These are phyloP conservation scores for Martiniozyma abietophila DNA, from an alignment of 805 yeast species.

Conservation along the genomic window DNA sequence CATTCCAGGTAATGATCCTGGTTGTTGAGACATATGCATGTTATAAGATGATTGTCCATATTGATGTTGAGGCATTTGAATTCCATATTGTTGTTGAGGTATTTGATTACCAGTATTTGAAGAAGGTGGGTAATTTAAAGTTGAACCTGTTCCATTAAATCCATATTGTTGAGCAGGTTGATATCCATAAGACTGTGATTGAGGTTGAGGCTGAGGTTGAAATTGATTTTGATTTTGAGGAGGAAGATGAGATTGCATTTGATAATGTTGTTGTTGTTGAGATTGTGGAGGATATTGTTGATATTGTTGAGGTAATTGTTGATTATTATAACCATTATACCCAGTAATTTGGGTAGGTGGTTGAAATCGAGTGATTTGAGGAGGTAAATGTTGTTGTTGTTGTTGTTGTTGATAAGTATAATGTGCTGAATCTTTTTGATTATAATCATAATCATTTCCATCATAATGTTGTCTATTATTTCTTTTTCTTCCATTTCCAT, in stretches of 20 bases:
- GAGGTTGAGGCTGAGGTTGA: constrained; percentile 8
- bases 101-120: neutral
- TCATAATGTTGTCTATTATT: constrained; percentile 19
- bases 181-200: constrained; percentile 17
- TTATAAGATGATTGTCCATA: constrained; percentile 10
- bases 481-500: too few relatives aligned
- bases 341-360: constrained; percentile 5
- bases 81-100: constrained; percentile 8
- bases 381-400: constrained; percentile 8
- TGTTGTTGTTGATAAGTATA: constrained; percentile 6
- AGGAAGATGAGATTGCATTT: neutral
- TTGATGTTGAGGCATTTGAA: constrained; percentile 9
- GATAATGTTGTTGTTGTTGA: constrained; percentile 2
- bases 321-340: constrained; percentile 1
- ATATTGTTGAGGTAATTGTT: constrained; percentile 4
- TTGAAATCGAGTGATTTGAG: constrained; percentile 10
- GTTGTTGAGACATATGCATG: constrained; percentile 6
- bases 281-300: constrained; percentile 1
- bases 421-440: constrained; percentile 1
- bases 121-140: too few relatives aligned
- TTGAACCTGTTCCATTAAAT: too few relatives aligned
- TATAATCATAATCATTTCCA: constrained; percentile 10
- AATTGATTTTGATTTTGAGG: constrained; percentile 8
- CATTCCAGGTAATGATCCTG: constrained; percentile 8
- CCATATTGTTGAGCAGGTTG: constrained; percentile 5